Percentiles rank a stretch among this genome's conserved stretches.
These are phyloP conservation scores for Diaporthe velutina DNA, from an alignment of 2,329 filamentous ascomycete genomes.

Conservation along the genomic window DNA sequence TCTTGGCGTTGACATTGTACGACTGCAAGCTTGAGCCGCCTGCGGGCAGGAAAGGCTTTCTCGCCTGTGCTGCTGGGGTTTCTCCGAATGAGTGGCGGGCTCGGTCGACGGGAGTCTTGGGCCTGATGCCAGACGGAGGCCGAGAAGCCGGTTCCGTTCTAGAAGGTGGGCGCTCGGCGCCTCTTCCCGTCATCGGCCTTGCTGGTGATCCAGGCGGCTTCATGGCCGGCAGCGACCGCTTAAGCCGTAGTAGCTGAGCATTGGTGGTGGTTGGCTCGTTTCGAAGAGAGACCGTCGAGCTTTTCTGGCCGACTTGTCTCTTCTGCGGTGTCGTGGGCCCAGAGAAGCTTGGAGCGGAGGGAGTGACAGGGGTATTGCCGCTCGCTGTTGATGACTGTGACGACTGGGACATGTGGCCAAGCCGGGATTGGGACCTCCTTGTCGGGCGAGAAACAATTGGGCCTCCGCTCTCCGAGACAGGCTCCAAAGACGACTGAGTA, in stretches of 20 bases:
- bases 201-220: slow-evolving; percentile 63
- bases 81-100: slow-evolving; percentile 61
- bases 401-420: slow-evolving; percentile 78
- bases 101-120: slow-evolving; percentile 80
- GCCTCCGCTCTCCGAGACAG: slow-evolving; percentile 90
- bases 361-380: slow-evolving; percentile 71
- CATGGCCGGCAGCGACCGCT: slow-evolving; percentile 74
- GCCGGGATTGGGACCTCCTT: slow-evolving; percentile 74
- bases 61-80: slow-evolving; percentile 63
- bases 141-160: slow-evolving; percentile 63
- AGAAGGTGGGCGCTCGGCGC: slow-evolving; percentile 70
- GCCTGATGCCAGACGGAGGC: slow-evolving; percentile 67
- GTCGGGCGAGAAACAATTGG: slow-evolving; percentile 69
- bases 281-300: slow-evolving; percentile 66
- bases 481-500: slow-evolving; percentile 83
- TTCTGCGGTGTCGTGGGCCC: slow-evolving; percentile 70
- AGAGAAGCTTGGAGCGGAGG: slow-evolving; percentile 61
- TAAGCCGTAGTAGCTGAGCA: slow-evolving; percentile 74
- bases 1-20: slow-evolving; percentile 83
- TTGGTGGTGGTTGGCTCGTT: slow-evolving; percentile 74
- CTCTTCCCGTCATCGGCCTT: slow-evolving; percentile 60
- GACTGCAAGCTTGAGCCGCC: slow-evolving; percentile 73
- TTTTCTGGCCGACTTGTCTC: slow-evolving; percentile 68
- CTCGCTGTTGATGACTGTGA: slow-evolving; percentile 67
- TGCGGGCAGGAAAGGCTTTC: slow-evolving; percentile 85